These are phyloP conservation scores for Russula emetica DNA, from an alignment of 768 basidiomycete genomes.

Conservation along the genomic window DNA sequence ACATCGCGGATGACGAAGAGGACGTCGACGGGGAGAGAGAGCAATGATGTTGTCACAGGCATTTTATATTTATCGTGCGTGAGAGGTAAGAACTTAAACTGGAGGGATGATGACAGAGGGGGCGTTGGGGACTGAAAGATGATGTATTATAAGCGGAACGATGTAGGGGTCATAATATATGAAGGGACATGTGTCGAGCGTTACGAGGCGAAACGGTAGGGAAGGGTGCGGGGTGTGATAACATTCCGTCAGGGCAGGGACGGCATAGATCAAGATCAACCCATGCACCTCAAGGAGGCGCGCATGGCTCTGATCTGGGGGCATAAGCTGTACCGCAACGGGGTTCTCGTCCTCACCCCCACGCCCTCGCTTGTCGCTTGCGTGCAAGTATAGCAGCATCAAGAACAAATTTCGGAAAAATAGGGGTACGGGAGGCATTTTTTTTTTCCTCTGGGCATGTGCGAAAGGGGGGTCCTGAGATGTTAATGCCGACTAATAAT, in stretches of 20 bases:
- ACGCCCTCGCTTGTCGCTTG: conserved; percentile 6
- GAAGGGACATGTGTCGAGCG: neutral
- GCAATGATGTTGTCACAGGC: conserved; percentile 9
- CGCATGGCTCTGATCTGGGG: conserved; percentile 2
- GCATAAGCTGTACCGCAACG: conserved; percentile 17
- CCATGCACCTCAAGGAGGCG: conserved; percentile 14
- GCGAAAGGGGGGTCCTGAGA: neutral
- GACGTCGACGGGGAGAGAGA: conserved; percentile 26
- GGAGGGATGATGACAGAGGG: neutral
- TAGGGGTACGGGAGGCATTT: neutral
- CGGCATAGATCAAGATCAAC: conserved; percentile 18
- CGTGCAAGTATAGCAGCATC: conserved; percentile 1
- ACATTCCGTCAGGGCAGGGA: conserved; percentile 22
- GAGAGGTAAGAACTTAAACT: neutral
- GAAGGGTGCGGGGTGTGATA: conserved; percentile 7
- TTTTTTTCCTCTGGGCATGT: neutral
- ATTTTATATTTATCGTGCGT: neutral
- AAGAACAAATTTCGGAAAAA: conserved; percentile 4
- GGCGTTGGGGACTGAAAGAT: conserved; percentile 8
- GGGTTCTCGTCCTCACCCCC: neutral
- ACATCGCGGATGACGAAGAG: conserved; percentile 28
- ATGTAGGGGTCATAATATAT: conserved; percentile 18
- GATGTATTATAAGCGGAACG: conserved; percentile 5
- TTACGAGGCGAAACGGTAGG: conserved; percentile 16
- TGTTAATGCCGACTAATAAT: conserved; percentile 10